Evolutionary conservation across 2,329 filamentous ascomycete genomes (phyloP).

Genomic region (Mollisia scopiformis): DNA sequence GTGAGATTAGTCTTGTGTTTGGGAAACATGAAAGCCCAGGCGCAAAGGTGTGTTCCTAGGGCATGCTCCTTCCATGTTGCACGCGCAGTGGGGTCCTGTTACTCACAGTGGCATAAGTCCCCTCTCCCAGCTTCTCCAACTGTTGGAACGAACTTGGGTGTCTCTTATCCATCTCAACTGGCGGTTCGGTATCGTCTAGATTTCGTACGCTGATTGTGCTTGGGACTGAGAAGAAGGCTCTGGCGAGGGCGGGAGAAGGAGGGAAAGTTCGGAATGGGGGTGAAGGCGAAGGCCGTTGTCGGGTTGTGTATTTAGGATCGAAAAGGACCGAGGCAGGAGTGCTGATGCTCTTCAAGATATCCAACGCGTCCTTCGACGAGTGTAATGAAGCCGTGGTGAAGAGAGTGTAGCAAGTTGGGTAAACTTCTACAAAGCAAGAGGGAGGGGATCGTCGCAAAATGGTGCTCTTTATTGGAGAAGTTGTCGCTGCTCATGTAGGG

Average conservation of each 20-base stretch:
- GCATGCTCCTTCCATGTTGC: not conserved
- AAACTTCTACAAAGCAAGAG: slow-evolving; percentile 13
- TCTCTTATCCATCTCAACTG: slow-evolving; percentile 76
- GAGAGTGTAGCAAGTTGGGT: slow-evolving; percentile 13
- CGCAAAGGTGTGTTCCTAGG: no score
- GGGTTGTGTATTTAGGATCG: slow-evolving; percentile 40
- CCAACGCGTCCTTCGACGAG: slow-evolving; percentile 34
- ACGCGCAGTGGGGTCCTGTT: not conserved
- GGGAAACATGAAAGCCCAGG: not conserved
- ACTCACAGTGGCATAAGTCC: slow-evolving; percentile 92
- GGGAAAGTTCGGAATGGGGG: slow-evolving; percentile 35
- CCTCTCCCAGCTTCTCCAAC: slow-evolving; percentile 97
- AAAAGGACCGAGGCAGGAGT: slow-evolving; percentile 47
- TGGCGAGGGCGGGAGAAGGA: slow-evolving; percentile 31
- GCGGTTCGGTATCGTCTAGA: slow-evolving; percentile 30
- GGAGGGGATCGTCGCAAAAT: slow-evolving; percentile 10
- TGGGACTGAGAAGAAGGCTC: slow-evolving; percentile 30
- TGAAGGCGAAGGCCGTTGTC: slow-evolving; percentile 32
- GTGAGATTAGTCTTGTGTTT: slow-evolving; percentile 26
- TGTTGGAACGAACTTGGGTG: slow-evolving; percentile 95
- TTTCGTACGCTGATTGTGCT: slow-evolving; percentile 38
- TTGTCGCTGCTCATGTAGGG: not conserved
- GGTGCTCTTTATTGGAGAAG: not conserved
- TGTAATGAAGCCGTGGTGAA: slow-evolving; percentile 36
- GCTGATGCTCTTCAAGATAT: slow-evolving; percentile 37